Percentiles rank a stretch among this genome's conserved stretches.
phyloP scores from a whole-genome alignment of 164 flowering plant species.

The Aristolochia fimbriata region DNA sequence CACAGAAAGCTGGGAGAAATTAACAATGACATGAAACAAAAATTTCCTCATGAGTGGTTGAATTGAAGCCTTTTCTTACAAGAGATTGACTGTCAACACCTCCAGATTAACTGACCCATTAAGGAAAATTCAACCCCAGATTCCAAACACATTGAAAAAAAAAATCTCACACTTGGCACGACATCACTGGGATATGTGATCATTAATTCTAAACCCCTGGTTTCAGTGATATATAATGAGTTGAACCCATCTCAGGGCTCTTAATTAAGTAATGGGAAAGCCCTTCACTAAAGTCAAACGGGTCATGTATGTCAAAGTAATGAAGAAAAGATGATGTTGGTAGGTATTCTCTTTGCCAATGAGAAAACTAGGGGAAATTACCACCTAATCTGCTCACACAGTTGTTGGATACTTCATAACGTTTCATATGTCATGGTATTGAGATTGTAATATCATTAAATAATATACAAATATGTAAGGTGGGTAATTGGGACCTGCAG shows the following conservation, averaged over 20 bases:
- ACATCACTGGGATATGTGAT: neutral
- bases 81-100: slow-evolving; percentile 5
- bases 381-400: slow-evolving; percentile 7
- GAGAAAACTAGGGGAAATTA: neutral
- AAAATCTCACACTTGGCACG: neutral
- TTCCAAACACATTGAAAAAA: neutral
- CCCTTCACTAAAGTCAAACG: slow-evolving; percentile 4
- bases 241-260: neutral
- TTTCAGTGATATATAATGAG: neutral
- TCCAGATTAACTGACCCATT: slow-evolving; percentile 5
- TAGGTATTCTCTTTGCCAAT: slow-evolving; percentile 6
- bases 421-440: slow-evolving; percentile 5
- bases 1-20: neutral
- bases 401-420: slow-evolving; percentile 2
- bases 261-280: neutral
- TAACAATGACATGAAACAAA: neutral
- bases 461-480: too few relatives aligned
- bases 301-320: slow-evolving; percentile 7
- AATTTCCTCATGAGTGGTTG: slow-evolving; percentile 7
- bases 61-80: slow-evolving; percentile 8
- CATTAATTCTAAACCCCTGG: neutral
- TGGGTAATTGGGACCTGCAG: too few relatives aligned
- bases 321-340: slow-evolving; percentile 9
- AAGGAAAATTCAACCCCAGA: neutral
- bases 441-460: neutral